phyloP scores from a whole-genome alignment of 1,139 yeast genomes.

The Magnusiomyces sp. region DNA sequence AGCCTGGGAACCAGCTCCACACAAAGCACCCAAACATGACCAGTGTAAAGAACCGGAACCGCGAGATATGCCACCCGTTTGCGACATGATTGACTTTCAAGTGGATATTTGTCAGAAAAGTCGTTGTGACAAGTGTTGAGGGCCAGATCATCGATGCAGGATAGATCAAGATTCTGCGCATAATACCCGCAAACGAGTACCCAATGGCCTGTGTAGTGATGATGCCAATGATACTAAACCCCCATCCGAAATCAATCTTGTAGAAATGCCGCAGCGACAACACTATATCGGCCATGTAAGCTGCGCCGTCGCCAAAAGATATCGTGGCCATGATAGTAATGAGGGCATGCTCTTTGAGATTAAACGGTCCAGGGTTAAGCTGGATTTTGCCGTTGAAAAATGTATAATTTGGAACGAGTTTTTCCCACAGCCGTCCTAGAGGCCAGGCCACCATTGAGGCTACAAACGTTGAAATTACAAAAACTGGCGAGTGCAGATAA shows the following conservation, averaged over 20 bases:
- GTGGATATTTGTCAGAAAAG: constrained; percentile 54
- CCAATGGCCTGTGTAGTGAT: constrained; percentile 56
- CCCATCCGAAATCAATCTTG: constrained; percentile 42
- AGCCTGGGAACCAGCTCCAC: constrained; percentile 54
- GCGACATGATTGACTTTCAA: constrained; percentile 50
- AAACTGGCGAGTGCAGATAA: constrained; percentile 50
- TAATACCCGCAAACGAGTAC: constrained; percentile 55
- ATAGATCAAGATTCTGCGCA: constrained; percentile 48
- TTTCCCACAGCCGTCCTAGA: constrained; percentile 45
- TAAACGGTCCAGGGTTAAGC: constrained; percentile 57
- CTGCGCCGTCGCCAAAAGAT: constrained; percentile 51
- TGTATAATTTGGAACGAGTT: constrained; percentile 40
- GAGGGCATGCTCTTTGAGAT: constrained; percentile 56
- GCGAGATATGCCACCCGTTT: constrained; percentile 46
- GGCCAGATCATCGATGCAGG: constrained; percentile 69
- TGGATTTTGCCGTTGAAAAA: constrained; percentile 37
- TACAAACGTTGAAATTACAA: constrained; percentile 46
- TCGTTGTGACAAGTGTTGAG: constrained; percentile 35
- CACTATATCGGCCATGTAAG: constrained; percentile 54
- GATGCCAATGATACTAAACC: constrained; percentile 44
- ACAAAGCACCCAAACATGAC: constrained; percentile 36
- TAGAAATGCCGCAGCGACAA: constrained; percentile 47
- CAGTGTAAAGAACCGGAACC: constrained; percentile 40
- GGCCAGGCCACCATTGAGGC: constrained; percentile 59
- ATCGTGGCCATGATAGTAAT: constrained; percentile 55